Evolutionary conservation across 306 rosid genomes (phyloP), one percentile per base, ranked within the genome.

Genomic region (Gynostemma pentaphyllum): DNA sequence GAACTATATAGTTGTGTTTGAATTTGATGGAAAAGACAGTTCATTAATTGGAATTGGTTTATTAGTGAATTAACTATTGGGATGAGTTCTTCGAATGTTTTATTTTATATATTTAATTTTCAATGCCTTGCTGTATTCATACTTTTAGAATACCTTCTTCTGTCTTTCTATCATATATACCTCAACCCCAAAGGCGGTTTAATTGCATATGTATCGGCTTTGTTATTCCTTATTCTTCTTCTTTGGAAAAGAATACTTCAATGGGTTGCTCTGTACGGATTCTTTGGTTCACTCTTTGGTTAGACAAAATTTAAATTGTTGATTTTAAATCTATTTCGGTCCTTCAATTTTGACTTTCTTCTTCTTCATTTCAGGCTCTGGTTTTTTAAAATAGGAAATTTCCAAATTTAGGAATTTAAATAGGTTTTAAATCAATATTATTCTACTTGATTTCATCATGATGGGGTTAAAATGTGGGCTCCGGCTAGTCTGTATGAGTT

Each of bases 1-100:
- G 66, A 61, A 61, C 66, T 39, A 61, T 24, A 61, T 22, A 61
- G 64, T 37, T 45, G 32, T 60, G 66, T 14, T 14, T 60, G 66
- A 21, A 61, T 61, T 61, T 14, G 49, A 40, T 22, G 36, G 32
- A 36, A 21, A 39, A 21, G 45, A 22, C 65, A 21, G 39, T 37
- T 39, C 48, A 60, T 39, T 60, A 45, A 57, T 60, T 60, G 3
- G 22, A 56, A 32, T 36, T 21, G 13, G 47, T 37, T 59, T 39
- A 57, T 57, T 57, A 32, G 26, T 55, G 14, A 54, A 54, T 54
- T n/a, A n/a, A n/a, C n/a, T n/a, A n/a, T n/a, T 56, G n/a, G 62
- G 30, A 55, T 6, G 24, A 16, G 42, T 26, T 53, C 15, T 18
- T 53, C 27, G 1, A 0, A 7, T 22, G 9, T 0, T 24, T n/a